Base-by-base conservation (phyloP, 2,329 filamentous ascomycete species). In the Grosmannia serpens region DNA sequence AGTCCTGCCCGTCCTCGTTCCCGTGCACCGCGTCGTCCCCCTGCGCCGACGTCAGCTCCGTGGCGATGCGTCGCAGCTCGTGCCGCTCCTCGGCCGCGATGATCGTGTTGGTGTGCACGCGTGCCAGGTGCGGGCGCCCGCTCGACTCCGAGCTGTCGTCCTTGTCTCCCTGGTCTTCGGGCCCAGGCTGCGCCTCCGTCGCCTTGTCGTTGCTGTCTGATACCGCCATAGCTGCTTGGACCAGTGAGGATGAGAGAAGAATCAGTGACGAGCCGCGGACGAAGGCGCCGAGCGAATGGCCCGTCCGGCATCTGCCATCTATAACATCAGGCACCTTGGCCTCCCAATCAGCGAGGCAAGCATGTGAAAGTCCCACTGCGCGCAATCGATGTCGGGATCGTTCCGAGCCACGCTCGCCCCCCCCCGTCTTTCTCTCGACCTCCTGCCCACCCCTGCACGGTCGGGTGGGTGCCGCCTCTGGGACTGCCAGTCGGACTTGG, bases 1-100 rank as follows among this genome's bases (percentile, higher is more conserved):
- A 78, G 62, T 81, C 75, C 24, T 80, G 68, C 0, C 71, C 68
- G 9, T 74, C 76, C 20, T 71, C 61, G 20, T 68, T 63, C 55
- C 67, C 57, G 65, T 61, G 9, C 69, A 64, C 44, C 82, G 83
- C 15, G 78, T 77, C 67, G 81, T 82, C 13, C 62, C 67, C 72
- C 31, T 64, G 63, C 38, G 67, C 71, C n/a, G 24, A 8, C 15
- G 75, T 73, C 62, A 82, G 77, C 26, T 83, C 78, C 41, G 79
- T 70, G 26, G 62, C 62, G 33, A 63, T 59, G 17, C 60, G 60
- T n/a, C 52, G 57, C 47, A 63, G 56, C 6, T 55, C 56, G 4
- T 44, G 27, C 10, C 54, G 62, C 49, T 61, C 62, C 13, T 58
- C 11, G 24, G 58, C 55, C 1, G 53, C 46, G 33, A 63, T 57